These are phyloP conservation scores for Circinella minor DNA, from an alignment of 371 early-diverging fungal genomes.

Conservation along the genomic window DNA sequence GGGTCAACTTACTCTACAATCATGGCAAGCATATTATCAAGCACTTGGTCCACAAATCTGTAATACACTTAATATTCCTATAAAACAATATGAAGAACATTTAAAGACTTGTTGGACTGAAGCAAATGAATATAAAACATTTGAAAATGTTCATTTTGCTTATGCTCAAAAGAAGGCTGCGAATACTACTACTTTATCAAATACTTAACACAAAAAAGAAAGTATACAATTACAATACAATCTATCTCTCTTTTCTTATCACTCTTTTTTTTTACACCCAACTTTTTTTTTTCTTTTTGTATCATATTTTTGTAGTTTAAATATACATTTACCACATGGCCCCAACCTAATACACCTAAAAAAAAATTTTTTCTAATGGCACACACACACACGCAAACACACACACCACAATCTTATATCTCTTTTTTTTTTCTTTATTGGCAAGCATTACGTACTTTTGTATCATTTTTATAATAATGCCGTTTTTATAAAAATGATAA, in stretches of 20 bases:
- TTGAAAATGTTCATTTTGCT: slow-evolving; percentile 58
- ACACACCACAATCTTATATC: no score
- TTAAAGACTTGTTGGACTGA: slow-evolving; percentile 43
- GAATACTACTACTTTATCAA: neutral
- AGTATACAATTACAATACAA: neutral
- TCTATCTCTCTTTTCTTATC: neutral
- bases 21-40: slow-evolving; percentile 50
- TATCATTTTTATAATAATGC: no score
- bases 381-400: no score
- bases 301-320: neutral
- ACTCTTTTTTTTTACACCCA: neutral
- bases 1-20: slow-evolving; percentile 50
- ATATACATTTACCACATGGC: neutral
- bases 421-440: no score
- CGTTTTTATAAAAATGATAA: no score
- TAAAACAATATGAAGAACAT: slow-evolving; percentile 35
- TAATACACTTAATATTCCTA: slow-evolving; percentile 25
- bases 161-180: slow-evolving; percentile 44
- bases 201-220: neutral
- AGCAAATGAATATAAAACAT: slow-evolving; percentile 52
- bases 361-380: no score
- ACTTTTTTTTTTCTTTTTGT: neutral
- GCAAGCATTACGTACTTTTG: no score
- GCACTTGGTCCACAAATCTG: slow-evolving; percentile 45
- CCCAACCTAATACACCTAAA: no score